Percentiles rank a stretch among this genome's conserved stretches.
Evolutionary conservation across 176 grass and related monocot species (phyloP).

Genomic region (Ensete ventricosum): DNA sequence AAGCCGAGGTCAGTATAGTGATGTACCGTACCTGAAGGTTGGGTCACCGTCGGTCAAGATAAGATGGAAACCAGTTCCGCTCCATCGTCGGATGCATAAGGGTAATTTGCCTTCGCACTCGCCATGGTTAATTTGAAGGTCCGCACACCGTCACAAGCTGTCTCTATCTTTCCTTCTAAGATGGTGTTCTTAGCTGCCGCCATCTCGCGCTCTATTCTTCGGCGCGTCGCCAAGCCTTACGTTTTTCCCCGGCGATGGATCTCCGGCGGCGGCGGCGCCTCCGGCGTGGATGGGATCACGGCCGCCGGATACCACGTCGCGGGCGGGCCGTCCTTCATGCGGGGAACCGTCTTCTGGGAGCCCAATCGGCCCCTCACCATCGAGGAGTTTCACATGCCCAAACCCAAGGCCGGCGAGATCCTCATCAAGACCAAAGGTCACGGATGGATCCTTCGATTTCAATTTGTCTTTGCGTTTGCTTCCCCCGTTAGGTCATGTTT

Average conservation of each 20-base stretch:
- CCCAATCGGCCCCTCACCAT: constrained; percentile 76
- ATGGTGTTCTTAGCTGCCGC: constrained; percentile 42
- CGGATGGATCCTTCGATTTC: neutral
- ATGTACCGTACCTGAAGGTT: neutral
- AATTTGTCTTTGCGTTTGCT: neutral
- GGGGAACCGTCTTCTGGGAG: constrained; percentile 83
- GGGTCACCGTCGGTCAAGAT: neutral
- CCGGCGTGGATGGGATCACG: constrained; percentile 8
- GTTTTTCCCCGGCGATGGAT: constrained; percentile 19
- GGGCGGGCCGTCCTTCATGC: constrained; percentile 74
- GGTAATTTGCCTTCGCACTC: neutral
- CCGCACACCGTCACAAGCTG: neutral
- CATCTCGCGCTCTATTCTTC: constrained; percentile 35
- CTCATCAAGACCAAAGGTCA: constrained; percentile 68
- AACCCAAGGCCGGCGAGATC: constrained; percentile 87
- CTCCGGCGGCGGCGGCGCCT: constrained; percentile 27
- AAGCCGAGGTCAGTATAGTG: neutral
- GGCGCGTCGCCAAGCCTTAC: constrained; percentile 19
- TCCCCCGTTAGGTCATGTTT: too few species aligned
- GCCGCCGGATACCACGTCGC: constrained; percentile 62
- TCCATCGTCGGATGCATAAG: too few species aligned
- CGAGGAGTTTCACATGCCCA: constrained; percentile 91
- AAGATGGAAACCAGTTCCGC: neutral
- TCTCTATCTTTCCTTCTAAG: neutral
- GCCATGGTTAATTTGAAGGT: neutral